Evolutionary conservation across 345 rosid genomes (phyloP), one percentile per base, ranked within the genome.

Genomic region (Camelina hispida): DNA sequence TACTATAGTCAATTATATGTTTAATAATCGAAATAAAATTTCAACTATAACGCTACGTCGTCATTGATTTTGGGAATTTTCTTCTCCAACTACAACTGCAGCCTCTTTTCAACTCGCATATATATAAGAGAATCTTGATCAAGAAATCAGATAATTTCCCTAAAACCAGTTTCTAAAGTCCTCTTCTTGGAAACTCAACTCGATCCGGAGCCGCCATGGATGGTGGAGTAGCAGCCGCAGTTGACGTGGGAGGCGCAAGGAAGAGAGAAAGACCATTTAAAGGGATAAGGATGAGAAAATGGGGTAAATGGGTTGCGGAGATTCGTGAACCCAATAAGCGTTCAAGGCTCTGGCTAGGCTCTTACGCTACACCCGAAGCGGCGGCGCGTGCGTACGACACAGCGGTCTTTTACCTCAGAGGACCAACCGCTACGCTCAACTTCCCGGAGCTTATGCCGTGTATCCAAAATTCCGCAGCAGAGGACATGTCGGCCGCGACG

Each of bases 231-330:
- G 62, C 13, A 38, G 71, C 66, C 37, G 1, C 7, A 37, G 70
- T 68, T 28, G 66, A 60, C 59, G 60, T 71, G 59, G 55, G 71
- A 51, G 78, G 32, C 2, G 4, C 71, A 60, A 78, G 81, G 68
- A 82, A 83, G 79, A 71, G 79, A 77, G 90, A 84, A 59, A 80
- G 87, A 70, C 83, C 76, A 2, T 93, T 82, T 79, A 93, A 93
- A 76, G 98, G 98, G 63, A 93, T 93, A 80, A 86, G 98, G 88
- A 93, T 93, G 98, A 86, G 98, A 73, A 93, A 93, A 87, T 93
- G 98, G 98, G 98, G 98, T 0, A 93, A 93, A 79, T 93, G 98
- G 97, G 98, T 93, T 69, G 98, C 98, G 4, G 98, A 93, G 91
- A 88, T 91, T 25, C 77, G 98, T 55, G 98, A 93, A 71, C 98